These are phyloP conservation scores for Leccinum aurantiacum DNA, from an alignment of 768 basidiomycete genomes.

Conservation along the genomic window DNA sequence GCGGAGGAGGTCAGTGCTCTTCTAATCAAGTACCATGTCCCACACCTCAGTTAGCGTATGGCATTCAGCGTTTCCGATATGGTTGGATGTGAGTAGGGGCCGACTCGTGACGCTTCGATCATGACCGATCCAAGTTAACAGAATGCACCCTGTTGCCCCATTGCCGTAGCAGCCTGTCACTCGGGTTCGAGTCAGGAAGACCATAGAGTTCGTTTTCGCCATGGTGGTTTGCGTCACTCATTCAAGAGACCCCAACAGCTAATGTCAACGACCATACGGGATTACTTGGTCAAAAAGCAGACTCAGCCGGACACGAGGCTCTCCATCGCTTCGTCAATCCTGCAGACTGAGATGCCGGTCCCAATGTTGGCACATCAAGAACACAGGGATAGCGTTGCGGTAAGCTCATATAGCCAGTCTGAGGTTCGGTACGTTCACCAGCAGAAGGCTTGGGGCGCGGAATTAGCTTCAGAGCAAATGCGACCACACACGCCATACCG, in stretches of 20 bases:
- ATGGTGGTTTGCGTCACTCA: slow-evolving; percentile 1
- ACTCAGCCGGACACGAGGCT: slow-evolving; percentile 21
- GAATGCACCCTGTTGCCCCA: slow-evolving; percentile 84
- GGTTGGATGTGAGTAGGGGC: slow-evolving; percentile 61
- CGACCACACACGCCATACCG: slow-evolving; percentile 39
- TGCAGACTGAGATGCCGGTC: slow-evolving; percentile 31
- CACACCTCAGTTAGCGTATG: slow-evolving; percentile 5
- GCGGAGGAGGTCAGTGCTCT: slow-evolving; percentile 69
- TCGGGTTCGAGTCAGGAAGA: slow-evolving; percentile 82
- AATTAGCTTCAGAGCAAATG: slow-evolving; percentile 37
- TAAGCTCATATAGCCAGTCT: slow-evolving; percentile 28
- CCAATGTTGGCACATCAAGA: slow-evolving; percentile 31
- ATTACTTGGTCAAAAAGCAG: slow-evolving; percentile 64
- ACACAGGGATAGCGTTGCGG: slow-evolving; percentile 31
- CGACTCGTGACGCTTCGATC: not conserved
- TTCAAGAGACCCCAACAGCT: slow-evolving; percentile 41
- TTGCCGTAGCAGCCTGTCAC: slow-evolving; percentile 75
- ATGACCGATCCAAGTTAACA: slow-evolving; percentile 28
- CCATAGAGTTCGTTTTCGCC: slow-evolving; percentile 55
- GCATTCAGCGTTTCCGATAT: slow-evolving; percentile 76
- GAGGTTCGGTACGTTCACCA: slow-evolving; percentile 29
- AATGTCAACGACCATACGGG: slow-evolving; percentile 61
- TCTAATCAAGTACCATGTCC: not conserved
- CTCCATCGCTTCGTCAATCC: slow-evolving; percentile 26
- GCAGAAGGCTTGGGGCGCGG: slow-evolving; percentile 35